Evolutionary conservation across 2,329 filamentous ascomycete species (phyloP), one percentile per base, ranked within the genome.

Genomic region (Penicillium hesseltinei): DNA sequence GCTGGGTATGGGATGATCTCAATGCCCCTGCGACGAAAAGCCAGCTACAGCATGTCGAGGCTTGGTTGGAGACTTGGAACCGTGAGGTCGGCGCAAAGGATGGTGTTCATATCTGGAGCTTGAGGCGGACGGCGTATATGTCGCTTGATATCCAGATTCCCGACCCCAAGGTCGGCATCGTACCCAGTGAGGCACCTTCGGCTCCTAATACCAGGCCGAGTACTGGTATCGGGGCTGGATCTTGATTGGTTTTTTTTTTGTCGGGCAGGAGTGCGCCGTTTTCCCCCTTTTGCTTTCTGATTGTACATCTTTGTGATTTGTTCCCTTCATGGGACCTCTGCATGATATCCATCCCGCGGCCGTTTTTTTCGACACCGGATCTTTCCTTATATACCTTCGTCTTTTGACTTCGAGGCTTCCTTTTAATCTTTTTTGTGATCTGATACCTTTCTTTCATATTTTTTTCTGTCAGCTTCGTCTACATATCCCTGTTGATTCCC

Each of bases 1-100:
- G 93, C 23, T 99, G 92, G 90, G 69, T 97, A 35, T 97, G 92
- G 91, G 94, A 99, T 58, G 93, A 97, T 71, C 68, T 93, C 23
- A 92, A 93, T 2, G 76, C 91, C 36, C 90, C 90, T 4, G 86
- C 83, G 9, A 83, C 89, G 58, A 97, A 97, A 78, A 78, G 81
- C 23, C 83, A 87, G 54, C 73, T 96, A 45, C 83, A 81, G 54
- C 81, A 78, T 10, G 77, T 97, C 19, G 94, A 99, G 75, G 75
- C 73, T 38, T 96, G 90, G 86, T 83, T 99, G 53, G 89, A 95
- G 62, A 82, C 86, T 58, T 97, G 93, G 92, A 99, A 99, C 72
- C 71, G 73, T 9, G 84, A 90, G 60, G 75, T 81, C 10, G 82
- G 82, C n/a, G 75, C 76, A 50, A 81, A 81, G 57, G 79, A 84